These are phyloP conservation scores for Alternaria tenuissima DNA, from an alignment of 2,329 filamentous ascomycete species.

Conservation along the genomic window DNA sequence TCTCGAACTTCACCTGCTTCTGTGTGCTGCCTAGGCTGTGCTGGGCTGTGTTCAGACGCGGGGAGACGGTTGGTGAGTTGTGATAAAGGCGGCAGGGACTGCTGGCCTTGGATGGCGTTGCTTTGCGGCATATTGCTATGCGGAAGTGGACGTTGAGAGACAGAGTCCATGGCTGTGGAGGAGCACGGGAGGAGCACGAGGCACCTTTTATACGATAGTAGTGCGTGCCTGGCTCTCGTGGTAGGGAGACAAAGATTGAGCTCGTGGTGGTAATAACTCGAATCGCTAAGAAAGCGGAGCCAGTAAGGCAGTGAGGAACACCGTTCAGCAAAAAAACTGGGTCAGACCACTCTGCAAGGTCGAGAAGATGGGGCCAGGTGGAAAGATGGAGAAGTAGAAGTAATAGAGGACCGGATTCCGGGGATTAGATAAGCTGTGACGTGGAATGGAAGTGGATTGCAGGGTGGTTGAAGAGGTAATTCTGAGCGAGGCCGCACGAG, in stretches of 20 bases:
- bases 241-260: slow-evolving; percentile 14
- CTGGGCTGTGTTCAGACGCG: slow-evolving; percentile 44
- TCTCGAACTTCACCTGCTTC: slow-evolving; percentile 62
- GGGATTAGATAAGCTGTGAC: slow-evolving; percentile 18
- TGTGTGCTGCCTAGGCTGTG: slow-evolving; percentile 43
- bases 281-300: slow-evolving; percentile 26
- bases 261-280: slow-evolving; percentile 15
- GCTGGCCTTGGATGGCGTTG: slow-evolving; percentile 29
- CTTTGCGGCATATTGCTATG: slow-evolving; percentile 8
- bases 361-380: slow-evolving; percentile 10
- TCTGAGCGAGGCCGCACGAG: slow-evolving; percentile 20
- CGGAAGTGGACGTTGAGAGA: slow-evolving; percentile 38
- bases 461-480: slow-evolving; percentile 19
- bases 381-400: slow-evolving; percentile 13
- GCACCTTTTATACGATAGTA: background rate
- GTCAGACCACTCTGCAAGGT: slow-evolving; percentile 2
- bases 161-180: slow-evolving; percentile 38
- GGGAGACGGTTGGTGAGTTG: slow-evolving; percentile 48
- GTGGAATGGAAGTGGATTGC: slow-evolving; percentile 22
- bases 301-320: slow-evolving; percentile 11
- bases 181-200: slow-evolving; percentile 8
- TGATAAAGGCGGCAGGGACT: slow-evolving; percentile 50
- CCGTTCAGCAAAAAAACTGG: slow-evolving; percentile 1
- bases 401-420: slow-evolving; percentile 6
- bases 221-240: slow-evolving; percentile 1